Base-by-base conservation (phyloP, 768 basidiomycete genomes). In the Dacryopinax primogenitus region DNA sequence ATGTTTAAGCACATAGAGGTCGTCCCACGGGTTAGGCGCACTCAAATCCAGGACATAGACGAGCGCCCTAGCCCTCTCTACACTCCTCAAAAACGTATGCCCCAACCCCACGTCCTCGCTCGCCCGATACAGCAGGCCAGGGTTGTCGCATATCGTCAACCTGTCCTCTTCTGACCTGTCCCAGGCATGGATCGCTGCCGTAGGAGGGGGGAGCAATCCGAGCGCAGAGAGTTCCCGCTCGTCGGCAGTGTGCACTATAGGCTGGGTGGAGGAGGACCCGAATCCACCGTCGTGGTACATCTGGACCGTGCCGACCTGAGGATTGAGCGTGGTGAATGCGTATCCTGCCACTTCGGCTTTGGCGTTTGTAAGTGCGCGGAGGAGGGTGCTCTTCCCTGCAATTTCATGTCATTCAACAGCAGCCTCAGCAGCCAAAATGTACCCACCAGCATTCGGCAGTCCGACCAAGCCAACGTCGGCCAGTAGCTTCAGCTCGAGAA, bases 381-480 rank as follows among this genome's bases (percentile, higher is more conserved):
- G 79, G 1, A 99, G 76, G 0, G 96, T 98, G 74, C 91, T 94
- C 77, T 91, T 90, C 32, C 87, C 51, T 58, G 11, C 18, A 37
- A n/a, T n/a, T 37, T 9, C 41, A 44, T 7, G 23, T 3, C 41
- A 4, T 15, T 44, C 41, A 44, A 18, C 3, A 6, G 18, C 16
- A 18, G 18, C 23, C 18, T 18, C 23, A 7, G 18, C 18, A 44
- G 23, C 18, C 11, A 9, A 44, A 44, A 15, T 66, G 51, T 62
- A 72, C 72, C 78, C 78, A n/a, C 78, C 95, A 0, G 90, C 92
- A 70, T 97, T 99, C 6, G 96, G 96, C 78, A 96, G 86, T 0
- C 96, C 96, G 1, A 99, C 93, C 21, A 99, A 78, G 0, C 92
- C 96, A n/a, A 98, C 80, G 73, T 99, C 95, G 1, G 95, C 92